Base-by-base conservation (phyloP, 768 basidiomycete species). In the Boletus pseudo-olivaceus region DNA sequence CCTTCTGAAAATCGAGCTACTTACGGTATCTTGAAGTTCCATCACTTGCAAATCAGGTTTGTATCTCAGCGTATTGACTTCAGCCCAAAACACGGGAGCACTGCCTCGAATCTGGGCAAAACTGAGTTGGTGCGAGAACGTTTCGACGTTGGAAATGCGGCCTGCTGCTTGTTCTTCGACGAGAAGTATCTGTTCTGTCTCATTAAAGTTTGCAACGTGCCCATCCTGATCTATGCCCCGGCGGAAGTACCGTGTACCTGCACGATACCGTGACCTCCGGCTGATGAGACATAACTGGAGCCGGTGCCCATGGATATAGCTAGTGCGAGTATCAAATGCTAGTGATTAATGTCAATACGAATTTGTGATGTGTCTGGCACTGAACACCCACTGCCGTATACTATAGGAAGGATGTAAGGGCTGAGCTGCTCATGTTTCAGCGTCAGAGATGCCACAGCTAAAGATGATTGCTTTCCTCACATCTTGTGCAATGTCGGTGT, bases 1-100 rank as follows among this genome's bases (percentile, higher is more conserved):
- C 5, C 38, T 35, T 44, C 35, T 49, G 26, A 42, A 44, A 12
- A 47, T 38, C 20, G n/a, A 49, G 7, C 12, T 33, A 73, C 84
- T 61, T 62, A 94, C 95, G 27, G 94, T 90, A 56, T 92, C 85
- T 49, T 85, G 83, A 38, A 90, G 70, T 48, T 98, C 93, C 96
- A 99, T 98, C 53, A 98, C 80, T 71, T 93, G 92, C 54, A 99
- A 72, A 72, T 98, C 97, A 9, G 97, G 97, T 64, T 93, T 96
- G 69, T 98, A 99, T 61, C 94, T 80, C 61, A 99, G 67, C 40
- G 90, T 98, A 71, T 93, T 98, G 66, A 99, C 76, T 70, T 99
- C 96, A 1, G 92, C 90, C 96, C 97, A 99, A 68, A 88, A 98
- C 19, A 98, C 69, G 1, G 97, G 97, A 6, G 93, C 84, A 61